Base-by-base conservation (phyloP, 208 protist genomes). In the Acanthamoeba royreba region DNA sequence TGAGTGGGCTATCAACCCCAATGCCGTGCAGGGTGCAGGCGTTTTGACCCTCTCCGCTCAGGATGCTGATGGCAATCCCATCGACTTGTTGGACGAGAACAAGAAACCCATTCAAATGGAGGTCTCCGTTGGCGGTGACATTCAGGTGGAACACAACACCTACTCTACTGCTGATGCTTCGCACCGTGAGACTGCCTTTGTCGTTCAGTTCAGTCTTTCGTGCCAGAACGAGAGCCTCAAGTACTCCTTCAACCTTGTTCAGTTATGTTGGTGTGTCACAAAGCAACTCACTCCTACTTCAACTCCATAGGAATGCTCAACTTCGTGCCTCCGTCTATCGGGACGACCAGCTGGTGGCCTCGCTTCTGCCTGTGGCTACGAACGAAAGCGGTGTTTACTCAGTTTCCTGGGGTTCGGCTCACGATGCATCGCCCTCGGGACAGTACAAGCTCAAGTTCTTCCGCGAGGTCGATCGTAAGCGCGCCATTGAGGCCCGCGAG, bases 401-500 rank as follows among this genome's bases (percentile, higher is more conserved):
- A 15, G 90, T 86, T 17, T 69, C 46, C 33, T 93, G 58, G 58
- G 72, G 40, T 15, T 22, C 15, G 2, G 2, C 58, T 2, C 58
- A 81, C 72, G 66, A 81, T 22, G 47, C 25, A 1, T 8, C 66
- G 25, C 66, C 88, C 2, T 61, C 90, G 28, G 90, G 90, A 42
- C 35, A 45, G 45, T 93, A 93, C 90, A 38, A 31, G 52, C 90
- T 93, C 66, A 58, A 81, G 45, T 93, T 93, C 47, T 93, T 63
- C 90, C 63, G 90, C 31, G 90, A 93, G 52, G 90, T 93, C 46
- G 90, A 93, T 77, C 38, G 58, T 28, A 92, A 92, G 90, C 46
- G 85, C 40, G 85, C 85, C 35, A 15, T 74, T 25, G 85, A 91
- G 52, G 55, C 53, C 31, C 31, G 46, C 35, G 85, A 91, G 55